These are phyloP conservation scores for Aschersonia sp. DNA, from an alignment of 2,329 filamentous ascomycete species.

Conservation along the genomic window DNA sequence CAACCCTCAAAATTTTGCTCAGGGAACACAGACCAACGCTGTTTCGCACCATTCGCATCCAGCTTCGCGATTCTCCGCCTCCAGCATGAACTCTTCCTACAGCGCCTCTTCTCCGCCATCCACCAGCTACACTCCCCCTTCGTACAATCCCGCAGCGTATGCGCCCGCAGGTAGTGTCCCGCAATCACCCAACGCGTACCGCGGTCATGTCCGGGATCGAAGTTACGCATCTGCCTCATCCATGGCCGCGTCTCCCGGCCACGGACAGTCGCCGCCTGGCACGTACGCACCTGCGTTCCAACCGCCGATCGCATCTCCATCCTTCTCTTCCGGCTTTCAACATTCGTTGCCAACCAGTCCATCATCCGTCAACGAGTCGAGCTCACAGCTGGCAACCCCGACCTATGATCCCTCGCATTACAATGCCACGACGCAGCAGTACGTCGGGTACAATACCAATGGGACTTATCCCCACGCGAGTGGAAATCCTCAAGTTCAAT, in stretches of 20 bases:
- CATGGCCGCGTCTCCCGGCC: conserved; percentile 19
- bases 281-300: conserved; percentile 12
- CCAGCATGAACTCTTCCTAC: conserved; percentile 13
- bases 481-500: background rate
- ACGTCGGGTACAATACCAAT: conserved; percentile 12
- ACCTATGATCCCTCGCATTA: conserved; percentile 21
- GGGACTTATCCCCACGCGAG: conserved; percentile 20
- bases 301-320: conserved; percentile 12
- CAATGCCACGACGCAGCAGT: conserved; percentile 9
- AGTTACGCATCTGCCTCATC: conserved; percentile 22
- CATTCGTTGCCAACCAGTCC: conserved; percentile 21
- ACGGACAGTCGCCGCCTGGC: conserved; percentile 23
- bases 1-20: conserved; percentile 53
- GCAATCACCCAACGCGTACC: conserved; percentile 35
- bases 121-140: conserved; percentile 31
- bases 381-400: conserved; percentile 12
- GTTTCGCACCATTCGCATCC: conserved; percentile 33
- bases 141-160: conserved; percentile 47
- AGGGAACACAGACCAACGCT: conserved; percentile 35
- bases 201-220: conserved; percentile 21
- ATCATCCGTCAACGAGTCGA: conserved; percentile 12
- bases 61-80: conserved; percentile 22
- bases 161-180: conserved; percentile 26
- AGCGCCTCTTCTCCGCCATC: conserved; percentile 21
- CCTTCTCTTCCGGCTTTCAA: conserved; percentile 23